Conservation (phyloP, 345 rosid species). For the Brassica juncea region DNA sequence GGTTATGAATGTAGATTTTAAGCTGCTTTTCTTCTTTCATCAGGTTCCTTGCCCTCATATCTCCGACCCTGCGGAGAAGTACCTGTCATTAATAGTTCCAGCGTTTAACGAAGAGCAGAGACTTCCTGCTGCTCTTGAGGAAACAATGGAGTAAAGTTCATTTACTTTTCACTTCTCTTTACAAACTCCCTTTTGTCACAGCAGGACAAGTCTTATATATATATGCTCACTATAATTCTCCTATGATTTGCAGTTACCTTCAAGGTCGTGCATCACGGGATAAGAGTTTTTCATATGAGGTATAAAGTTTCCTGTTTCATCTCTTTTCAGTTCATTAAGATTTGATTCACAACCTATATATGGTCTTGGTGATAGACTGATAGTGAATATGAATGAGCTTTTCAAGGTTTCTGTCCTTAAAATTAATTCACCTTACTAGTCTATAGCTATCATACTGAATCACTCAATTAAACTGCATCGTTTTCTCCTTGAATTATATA, state of each 20-base stretch:
- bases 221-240: slow-evolving; percentile 14
- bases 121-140: slow-evolving; percentile 87
- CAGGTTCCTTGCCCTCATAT: slow-evolving; percentile 75
- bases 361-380: too few species aligned
- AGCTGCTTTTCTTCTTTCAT: not conserved
- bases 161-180: not conserved
- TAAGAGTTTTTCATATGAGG: slow-evolving; percentile 91
- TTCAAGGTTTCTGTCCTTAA: not conserved
- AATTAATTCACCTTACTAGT: not conserved
- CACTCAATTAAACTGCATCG: not conserved
- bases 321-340: not conserved
- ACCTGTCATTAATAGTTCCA: slow-evolving; percentile 81
- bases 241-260: slow-evolving; percentile 70
- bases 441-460: not conserved
- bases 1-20: not conserved
- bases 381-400: slow-evolving; percentile 9
- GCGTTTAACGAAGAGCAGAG: slow-evolving; percentile 91
- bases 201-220: not conserved
- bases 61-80: slow-evolving; percentile 76
- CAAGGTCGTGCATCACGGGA: slow-evolving; percentile 74
- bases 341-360: not conserved
- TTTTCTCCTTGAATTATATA: not conserved
- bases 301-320: slow-evolving; percentile 29
- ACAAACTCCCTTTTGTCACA: not conserved
- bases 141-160: slow-evolving; percentile 74